Base-by-base conservation (phyloP, 2,329 filamentous ascomycete species). In the Pseudofabraea citricarpa region DNA sequence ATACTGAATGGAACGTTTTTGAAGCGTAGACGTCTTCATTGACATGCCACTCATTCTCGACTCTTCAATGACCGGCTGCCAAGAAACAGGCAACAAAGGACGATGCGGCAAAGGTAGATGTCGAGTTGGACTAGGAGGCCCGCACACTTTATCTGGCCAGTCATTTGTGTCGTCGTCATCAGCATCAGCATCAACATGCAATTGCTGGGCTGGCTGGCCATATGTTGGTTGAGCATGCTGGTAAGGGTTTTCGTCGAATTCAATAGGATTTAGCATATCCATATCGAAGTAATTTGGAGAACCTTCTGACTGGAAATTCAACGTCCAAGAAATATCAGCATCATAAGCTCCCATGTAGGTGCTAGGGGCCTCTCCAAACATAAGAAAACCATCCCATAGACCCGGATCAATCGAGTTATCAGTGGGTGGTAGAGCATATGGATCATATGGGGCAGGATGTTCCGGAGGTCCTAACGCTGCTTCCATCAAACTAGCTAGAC, bases 301-400 rank as follows among this genome's bases (percentile, higher is more conserved):
- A 8, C 36, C 21, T 26, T 56, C 55, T 1, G 46, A 46, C 9
- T 50, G 45, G 19, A 54, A 44, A 32, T 53, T 47, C 15, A 59
- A 31, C 7, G 54, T 53, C 56, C 54, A 58, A 5, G 56, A 58
- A 27, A 58, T 59, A 41, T 58, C 55, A 8, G 54, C 56, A 47
- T 58, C 54, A 40, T 59, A 59, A 5, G 56, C 43, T 23, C 56
- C 56, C 55, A 57, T 57, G 27, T 56, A 56, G 10, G 50, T 40
- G 35, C 32, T 53, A 4, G 50, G 33, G 8, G 37, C 49, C 19
- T 57, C 53, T 6, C 49, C 53, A 31, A 51, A 50, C 33, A 48
- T 41, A 53, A 58, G 56, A 40, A 58, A 59, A 3, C 55, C 56
- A 46, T 52, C 50, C 56, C 56, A 59, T 16, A 46, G 36, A 6